Conservation (phyloP, 768 basidiomycete species). For the Phylloporus arenicola region DNA sequence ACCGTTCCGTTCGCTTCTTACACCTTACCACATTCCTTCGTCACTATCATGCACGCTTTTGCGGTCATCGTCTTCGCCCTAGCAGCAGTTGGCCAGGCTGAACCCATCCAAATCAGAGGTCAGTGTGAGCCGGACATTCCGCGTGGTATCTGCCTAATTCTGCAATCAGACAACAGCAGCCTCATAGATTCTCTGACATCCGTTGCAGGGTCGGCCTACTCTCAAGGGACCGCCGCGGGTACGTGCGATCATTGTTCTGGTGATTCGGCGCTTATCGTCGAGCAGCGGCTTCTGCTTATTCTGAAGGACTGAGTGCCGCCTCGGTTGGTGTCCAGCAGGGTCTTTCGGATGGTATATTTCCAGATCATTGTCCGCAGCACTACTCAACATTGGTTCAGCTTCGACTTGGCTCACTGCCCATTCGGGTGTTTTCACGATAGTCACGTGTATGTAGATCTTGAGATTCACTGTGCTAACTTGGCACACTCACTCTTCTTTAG, state of each 20-base stretch:
- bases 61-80: conserved; percentile 32
- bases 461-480: not conserved
- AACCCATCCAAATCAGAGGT: conserved; percentile 35
- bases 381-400: conserved; percentile 4
- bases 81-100: conserved; percentile 32
- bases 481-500: conserved; percentile 28
- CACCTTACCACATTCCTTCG: not conserved
- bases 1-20: not conserved
- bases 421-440: conserved; percentile 10
- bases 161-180: conserved; percentile 20
- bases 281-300: conserved; percentile 16
- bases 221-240: conserved; percentile 24
- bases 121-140: conserved; percentile 34
- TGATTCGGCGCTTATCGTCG: not conserved
- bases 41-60: conserved; percentile 24
- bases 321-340: conserved; percentile 13
- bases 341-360: conserved; percentile 14
- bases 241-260: not conserved
- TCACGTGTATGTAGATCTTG: conserved; percentile 23
- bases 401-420: conserved; percentile 17
- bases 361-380: not conserved
- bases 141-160: conserved; percentile 3
- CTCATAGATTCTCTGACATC: conserved; percentile 37
- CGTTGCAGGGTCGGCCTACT: conserved; percentile 30
- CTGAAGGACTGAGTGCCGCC: conserved; percentile 12